Evolutionary conservation across 257 asterid species (phyloP).

Genomic region (Primulina eburnea): DNA sequence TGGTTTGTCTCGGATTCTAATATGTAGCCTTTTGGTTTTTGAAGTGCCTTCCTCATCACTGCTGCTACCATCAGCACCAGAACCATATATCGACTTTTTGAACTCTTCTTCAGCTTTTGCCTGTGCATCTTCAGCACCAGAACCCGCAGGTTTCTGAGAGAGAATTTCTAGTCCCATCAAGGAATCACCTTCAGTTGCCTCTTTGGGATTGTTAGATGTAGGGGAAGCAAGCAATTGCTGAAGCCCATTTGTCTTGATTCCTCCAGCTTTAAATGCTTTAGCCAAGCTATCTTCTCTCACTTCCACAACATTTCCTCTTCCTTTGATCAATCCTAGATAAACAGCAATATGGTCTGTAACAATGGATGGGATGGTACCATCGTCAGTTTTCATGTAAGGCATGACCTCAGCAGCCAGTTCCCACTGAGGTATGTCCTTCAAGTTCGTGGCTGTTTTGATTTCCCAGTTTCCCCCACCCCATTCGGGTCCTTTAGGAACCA

Average conservation of each 20-base stretch:
- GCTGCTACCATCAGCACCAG: constrained; percentile 91
- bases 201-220: constrained; percentile 46
- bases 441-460: constrained; percentile 79
- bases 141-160: constrained; percentile 50
- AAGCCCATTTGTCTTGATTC: constrained; percentile 49
- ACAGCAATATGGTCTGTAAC: constrained; percentile 96
- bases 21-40: constrained; percentile 66
- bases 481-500: constrained; percentile 99
- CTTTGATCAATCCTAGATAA: constrained; percentile 89
- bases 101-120: constrained; percentile 97
- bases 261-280: constrained; percentile 65
- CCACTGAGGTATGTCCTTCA: constrained; percentile 99
- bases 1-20: constrained; percentile 85
- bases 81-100: constrained; percentile 73
- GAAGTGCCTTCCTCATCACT: constrained; percentile 94
- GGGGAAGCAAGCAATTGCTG: constrained; percentile 46
- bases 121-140: constrained; percentile 75
- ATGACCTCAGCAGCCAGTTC: constrained; percentile 97
- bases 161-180: constrained; percentile 81
- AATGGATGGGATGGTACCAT: constrained; percentile 92
- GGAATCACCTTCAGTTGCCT: constrained; percentile 42
- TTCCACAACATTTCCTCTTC: constrained; percentile 94
- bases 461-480: constrained; percentile 99
- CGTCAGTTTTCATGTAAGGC: constrained; percentile 99
- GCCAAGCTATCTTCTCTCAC: constrained; percentile 91